Conservation (phyloP, 257 asterid genomes). For the Cynanchum wilfordii region DNA sequence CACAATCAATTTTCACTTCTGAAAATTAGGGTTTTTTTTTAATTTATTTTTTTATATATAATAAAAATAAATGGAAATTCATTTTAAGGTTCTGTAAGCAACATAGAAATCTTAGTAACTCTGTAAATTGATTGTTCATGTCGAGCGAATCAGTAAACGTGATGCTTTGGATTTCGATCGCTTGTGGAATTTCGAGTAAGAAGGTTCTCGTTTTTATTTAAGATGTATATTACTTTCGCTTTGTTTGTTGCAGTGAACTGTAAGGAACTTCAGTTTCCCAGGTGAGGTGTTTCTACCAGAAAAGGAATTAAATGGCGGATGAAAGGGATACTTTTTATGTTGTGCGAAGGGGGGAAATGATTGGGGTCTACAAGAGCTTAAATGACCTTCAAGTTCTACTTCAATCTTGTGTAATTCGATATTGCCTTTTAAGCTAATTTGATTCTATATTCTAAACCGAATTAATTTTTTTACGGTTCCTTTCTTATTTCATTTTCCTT, state of each 20-base stretch:
- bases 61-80: neutral
- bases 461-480: neutral
- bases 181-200: neutral
- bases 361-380: constrained; percentile 81
- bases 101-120: too few species aligned
- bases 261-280: neutral
- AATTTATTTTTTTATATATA: too few species aligned
- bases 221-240: too few species aligned
- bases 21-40: neutral
- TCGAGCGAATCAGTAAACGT: neutral
- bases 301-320: constrained; percentile 54
- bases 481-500: neutral
- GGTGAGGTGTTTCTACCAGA: neutral
- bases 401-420: constrained; percentile 52
- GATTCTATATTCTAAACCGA: neutral
- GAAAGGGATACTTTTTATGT: constrained; percentile 86
- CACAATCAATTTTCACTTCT: neutral
- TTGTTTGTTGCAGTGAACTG: neutral
- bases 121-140: neutral
- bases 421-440: constrained; percentile 7
- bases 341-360: constrained; percentile 62
- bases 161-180: neutral
- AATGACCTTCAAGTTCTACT: constrained; percentile 78
- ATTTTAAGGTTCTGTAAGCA: neutral
- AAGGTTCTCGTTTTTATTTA: neutral